These are phyloP conservation scores for Acorus gramineus DNA, from an alignment of 106 monocot genomes.

Conservation along the genomic window DNA sequence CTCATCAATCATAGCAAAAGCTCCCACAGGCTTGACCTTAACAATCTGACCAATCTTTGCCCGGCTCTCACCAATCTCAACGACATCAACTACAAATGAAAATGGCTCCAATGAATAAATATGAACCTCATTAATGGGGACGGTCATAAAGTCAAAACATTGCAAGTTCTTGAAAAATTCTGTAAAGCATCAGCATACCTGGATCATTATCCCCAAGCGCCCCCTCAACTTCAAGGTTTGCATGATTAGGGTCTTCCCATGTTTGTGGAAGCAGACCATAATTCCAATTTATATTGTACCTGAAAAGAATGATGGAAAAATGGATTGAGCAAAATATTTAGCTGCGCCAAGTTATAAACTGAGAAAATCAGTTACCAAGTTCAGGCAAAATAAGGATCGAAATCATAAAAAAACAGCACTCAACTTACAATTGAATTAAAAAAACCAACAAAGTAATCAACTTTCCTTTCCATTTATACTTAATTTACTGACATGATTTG, in stretches of 20 bases:
- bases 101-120: not conserved
- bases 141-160: too few species aligned
- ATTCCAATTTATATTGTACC: slow-evolving; percentile 98
- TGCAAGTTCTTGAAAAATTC: too few species aligned
- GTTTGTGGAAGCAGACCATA: slow-evolving; percentile 96
- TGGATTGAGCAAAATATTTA: not conserved
- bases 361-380: too few species aligned
- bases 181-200: slow-evolving; percentile 21
- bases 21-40: slow-evolving; percentile 82
- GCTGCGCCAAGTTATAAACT: not conserved
- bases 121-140: too few species aligned
- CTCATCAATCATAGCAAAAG: slow-evolving; percentile 98
- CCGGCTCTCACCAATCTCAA: slow-evolving; percentile 77
- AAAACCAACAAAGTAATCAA: too few species aligned
- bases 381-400: too few species aligned
- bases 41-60: slow-evolving; percentile 78
- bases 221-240: slow-evolving; percentile 76
- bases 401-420: too few species aligned
- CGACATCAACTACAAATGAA: slow-evolving; percentile 68
- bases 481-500: too few species aligned
- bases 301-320: slow-evolving; percentile 9
- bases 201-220: slow-evolving; percentile 97
- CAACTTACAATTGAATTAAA: too few species aligned
- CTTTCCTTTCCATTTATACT: too few species aligned
- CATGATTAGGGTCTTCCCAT: slow-evolving; percentile 89